These are phyloP conservation scores for Mycosphaerelloides madeirae DNA, from an alignment of 2,329 filamentous ascomycete genomes.

Conservation along the genomic window DNA sequence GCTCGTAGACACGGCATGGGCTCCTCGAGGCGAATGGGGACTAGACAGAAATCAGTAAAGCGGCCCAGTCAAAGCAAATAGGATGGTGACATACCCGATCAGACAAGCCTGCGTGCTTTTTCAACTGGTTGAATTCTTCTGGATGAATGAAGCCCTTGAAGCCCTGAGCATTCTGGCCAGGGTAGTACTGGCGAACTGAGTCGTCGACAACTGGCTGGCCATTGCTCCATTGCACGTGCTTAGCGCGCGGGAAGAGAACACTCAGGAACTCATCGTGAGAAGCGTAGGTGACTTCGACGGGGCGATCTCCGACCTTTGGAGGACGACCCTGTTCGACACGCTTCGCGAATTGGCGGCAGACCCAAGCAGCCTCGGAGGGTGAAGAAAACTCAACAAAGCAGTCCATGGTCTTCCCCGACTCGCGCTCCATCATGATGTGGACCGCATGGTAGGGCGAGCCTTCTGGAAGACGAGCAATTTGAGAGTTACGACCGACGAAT, in stretches of 20 bases:
- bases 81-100: slow-evolving; percentile 41
- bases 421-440: slow-evolving; percentile 56
- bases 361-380: slow-evolving; percentile 35
- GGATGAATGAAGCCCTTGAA: slow-evolving; percentile 49
- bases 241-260: slow-evolving; percentile 49
- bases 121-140: slow-evolving; percentile 46
- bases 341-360: slow-evolving; percentile 36
- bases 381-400: slow-evolving; percentile 47
- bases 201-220: slow-evolving; percentile 29
- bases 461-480: slow-evolving; percentile 44
- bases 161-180: slow-evolving; percentile 44
- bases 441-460: slow-evolving; percentile 42
- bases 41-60: slow-evolving; percentile 27
- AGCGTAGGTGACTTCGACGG: slow-evolving; percentile 44
- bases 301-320: slow-evolving; percentile 45
- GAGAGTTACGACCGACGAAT: slow-evolving; percentile 43
- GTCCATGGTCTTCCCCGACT: slow-evolving; percentile 54
- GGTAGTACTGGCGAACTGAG: slow-evolving; percentile 41
- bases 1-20: slow-evolving; percentile 51
- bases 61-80: slow-evolving; percentile 2
- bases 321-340: slow-evolving; percentile 34
- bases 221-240: slow-evolving; percentile 45
- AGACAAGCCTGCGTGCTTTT: slow-evolving; percentile 46
- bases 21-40: slow-evolving; percentile 48
- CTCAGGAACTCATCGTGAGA: slow-evolving; percentile 47